Evolutionary conservation across 352 stramenopile genomes (phyloP).

Genomic region (Phytophthora tubulina): DNA sequence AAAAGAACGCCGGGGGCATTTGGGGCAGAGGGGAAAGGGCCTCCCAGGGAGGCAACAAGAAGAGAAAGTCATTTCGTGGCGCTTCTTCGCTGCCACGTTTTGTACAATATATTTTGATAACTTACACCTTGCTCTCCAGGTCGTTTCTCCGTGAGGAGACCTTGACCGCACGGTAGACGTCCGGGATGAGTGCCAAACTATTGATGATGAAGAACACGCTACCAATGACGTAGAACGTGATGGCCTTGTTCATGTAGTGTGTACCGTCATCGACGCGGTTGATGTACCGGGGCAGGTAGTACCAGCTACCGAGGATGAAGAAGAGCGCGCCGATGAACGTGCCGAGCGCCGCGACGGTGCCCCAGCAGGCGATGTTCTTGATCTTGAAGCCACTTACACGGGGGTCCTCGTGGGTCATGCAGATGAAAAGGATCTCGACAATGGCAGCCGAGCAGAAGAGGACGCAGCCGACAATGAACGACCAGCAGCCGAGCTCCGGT

Average conservation of each 20-base stretch:
- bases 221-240: constrained; percentile 78
- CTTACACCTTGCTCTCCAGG: constrained; percentile 38
- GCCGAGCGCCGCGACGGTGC: constrained; percentile 51
- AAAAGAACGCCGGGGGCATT: background rate
- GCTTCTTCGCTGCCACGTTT: constrained; percentile 24
- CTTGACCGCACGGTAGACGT: constrained; percentile 59
- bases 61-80: constrained; percentile 7
- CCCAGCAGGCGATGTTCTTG: constrained; percentile 68
- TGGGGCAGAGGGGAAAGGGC: too few species aligned
- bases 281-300: constrained; percentile 84
- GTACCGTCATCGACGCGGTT: constrained; percentile 62
- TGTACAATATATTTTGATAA: constrained; percentile 33
- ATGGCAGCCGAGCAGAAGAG: constrained; percentile 70
- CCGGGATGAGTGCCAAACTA: constrained; percentile 64
- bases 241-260: constrained; percentile 80
- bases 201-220: constrained; percentile 86
- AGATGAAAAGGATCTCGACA: constrained; percentile 73
- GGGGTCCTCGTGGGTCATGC: constrained; percentile 66
- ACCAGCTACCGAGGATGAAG: constrained; percentile 86
- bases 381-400: constrained; percentile 57
- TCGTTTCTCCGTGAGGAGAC: constrained; percentile 24
- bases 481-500: constrained; percentile 75
- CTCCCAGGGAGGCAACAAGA: background rate
- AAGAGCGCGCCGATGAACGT: constrained; percentile 74
- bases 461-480: constrained; percentile 78